A percentile compares a stretch with the other conserved stretches of the same genome.
phyloP scores from a whole-genome alignment of 2,329 filamentous ascomycete species.

The Dothistroma septosporum region DNA sequence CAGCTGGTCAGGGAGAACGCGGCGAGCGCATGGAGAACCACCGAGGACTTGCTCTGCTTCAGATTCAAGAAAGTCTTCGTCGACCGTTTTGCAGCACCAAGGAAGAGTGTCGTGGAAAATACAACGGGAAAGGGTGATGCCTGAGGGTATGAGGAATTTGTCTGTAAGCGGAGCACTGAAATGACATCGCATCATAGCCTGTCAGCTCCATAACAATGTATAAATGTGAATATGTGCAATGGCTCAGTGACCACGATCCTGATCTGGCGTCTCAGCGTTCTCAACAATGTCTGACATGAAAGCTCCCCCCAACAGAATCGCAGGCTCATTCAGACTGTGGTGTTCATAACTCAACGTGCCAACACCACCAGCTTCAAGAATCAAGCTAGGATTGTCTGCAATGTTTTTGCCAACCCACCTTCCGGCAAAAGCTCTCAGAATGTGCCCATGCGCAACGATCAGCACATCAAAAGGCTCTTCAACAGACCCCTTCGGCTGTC shows the following conservation, averaged over 20 bases:
- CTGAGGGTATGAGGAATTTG: background rate
- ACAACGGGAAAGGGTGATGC: slow-evolving; percentile 9
- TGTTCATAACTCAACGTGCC: slow-evolving; percentile 52
- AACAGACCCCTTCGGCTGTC: slow-evolving; percentile 41
- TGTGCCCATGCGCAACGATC: slow-evolving; percentile 86
- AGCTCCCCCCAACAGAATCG: slow-evolving; percentile 49
- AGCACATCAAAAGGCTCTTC: slow-evolving; percentile 59
- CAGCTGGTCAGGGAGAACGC: slow-evolving; percentile 60
- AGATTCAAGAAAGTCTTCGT: slow-evolving; percentile 49
- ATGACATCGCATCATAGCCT: background rate
- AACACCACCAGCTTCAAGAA: slow-evolving; percentile 65
- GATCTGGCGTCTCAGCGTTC: slow-evolving; percentile 29
- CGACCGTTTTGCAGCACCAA: slow-evolving; percentile 18
- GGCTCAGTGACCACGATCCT: background rate
- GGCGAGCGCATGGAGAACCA: slow-evolving; percentile 43
- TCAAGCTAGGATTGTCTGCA: slow-evolving; percentile 69
- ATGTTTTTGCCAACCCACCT: slow-evolving; percentile 74
- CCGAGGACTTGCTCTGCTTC: slow-evolving; percentile 43
- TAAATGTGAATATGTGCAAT: background rate
- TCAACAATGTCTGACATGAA: slow-evolving; percentile 50
- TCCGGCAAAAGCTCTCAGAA: slow-evolving; percentile 81
- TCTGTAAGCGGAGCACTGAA: background rate
- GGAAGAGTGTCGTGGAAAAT: slow-evolving; percentile 16
- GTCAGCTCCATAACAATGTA: background rate
- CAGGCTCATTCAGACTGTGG: slow-evolving; percentile 47